Conservation (phyloP, 1,284 basidiomycete species). For the Puccinia sorghi region DNA sequence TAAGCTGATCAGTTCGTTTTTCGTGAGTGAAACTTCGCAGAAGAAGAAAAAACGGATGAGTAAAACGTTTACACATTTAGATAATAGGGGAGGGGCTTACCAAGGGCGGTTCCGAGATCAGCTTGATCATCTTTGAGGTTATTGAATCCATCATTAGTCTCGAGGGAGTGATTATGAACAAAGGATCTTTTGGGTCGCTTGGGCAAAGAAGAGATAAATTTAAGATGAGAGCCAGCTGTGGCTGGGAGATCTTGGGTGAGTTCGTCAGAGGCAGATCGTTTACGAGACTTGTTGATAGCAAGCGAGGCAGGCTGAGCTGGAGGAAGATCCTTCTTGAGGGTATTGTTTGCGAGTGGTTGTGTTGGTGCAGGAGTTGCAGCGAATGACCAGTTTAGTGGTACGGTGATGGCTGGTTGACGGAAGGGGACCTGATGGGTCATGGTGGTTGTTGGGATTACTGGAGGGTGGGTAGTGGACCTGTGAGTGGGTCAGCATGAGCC, state of each 20-base stretch:
- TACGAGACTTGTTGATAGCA: slow-evolving; percentile 20
- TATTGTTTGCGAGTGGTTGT: neutral
- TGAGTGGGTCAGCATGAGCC: too few species aligned
- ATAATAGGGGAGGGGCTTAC: neutral
- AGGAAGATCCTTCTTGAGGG: slow-evolving; percentile 4
- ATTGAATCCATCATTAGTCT: neutral
- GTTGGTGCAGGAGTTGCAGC: neutral
- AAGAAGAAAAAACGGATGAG: neutral
- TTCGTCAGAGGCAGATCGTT: slow-evolving; percentile 40
- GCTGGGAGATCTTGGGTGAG: neutral
- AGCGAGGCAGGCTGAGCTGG: neutral
- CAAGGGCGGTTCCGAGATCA: slow-evolving; percentile 34
- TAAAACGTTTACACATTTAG: too few species aligned
- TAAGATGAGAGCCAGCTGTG: neutral
- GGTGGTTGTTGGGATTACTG: neutral
- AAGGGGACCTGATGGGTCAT: slow-evolving; percentile 44
- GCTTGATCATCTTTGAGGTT: slow-evolving; percentile 25
- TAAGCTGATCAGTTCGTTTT: slow-evolving; percentile 33
- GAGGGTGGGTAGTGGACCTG: slow-evolving; percentile 29
- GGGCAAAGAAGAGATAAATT: slow-evolving; percentile 4
- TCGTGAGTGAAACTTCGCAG: slow-evolving; percentile 25
- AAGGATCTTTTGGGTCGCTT: slow-evolving; percentile 27
- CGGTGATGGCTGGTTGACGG: slow-evolving; percentile 40
- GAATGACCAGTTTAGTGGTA: slow-evolving; percentile 33
- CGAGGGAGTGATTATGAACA: neutral